Percentiles rank a stretch among this genome's conserved stretches.
phyloP scores from a whole-genome alignment of 2,329 filamentous ascomycete species.

The Daldinia sp. region DNA sequence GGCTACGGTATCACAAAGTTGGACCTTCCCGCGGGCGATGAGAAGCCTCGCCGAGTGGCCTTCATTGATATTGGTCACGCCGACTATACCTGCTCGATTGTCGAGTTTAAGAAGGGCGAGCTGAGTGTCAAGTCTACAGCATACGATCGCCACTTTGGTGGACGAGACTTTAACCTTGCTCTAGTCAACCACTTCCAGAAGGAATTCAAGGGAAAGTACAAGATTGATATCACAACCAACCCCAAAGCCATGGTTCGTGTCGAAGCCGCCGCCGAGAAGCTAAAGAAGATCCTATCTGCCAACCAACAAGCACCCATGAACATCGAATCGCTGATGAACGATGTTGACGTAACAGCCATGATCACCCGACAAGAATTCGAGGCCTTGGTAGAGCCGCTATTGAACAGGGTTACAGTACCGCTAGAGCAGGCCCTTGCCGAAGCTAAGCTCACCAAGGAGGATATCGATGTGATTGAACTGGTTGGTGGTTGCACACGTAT shows the following conservation, averaged over 20 bases:
- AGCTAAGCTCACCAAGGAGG: slow-evolving; percentile 87
- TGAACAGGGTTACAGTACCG: slow-evolving; percentile 75
- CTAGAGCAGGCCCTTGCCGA: slow-evolving; percentile 94
- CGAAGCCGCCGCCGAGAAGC: slow-evolving; percentile 88
- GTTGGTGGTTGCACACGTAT: slow-evolving; percentile 96
- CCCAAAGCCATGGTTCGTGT: slow-evolving; percentile 89
- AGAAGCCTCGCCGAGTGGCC: slow-evolving; percentile 88
- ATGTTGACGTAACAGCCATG: slow-evolving; percentile 87
- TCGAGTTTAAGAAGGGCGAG: slow-evolving; percentile 98
- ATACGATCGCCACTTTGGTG: slow-evolving; percentile 95
- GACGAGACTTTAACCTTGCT: slow-evolving; percentile 95
- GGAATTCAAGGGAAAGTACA: slow-evolving; percentile 98
- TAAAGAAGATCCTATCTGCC: slow-evolving; percentile 98
- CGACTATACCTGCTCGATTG: slow-evolving; percentile 92
- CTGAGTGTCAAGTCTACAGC: slow-evolving; percentile 91
- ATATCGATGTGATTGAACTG: slow-evolving; percentile 93
- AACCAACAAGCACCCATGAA: slow-evolving; percentile 92
- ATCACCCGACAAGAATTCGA: slow-evolving; percentile 96
- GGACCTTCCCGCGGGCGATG: slow-evolving; percentile 83
- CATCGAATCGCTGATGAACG: slow-evolving; percentile 99
- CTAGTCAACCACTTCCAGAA: slow-evolving; percentile 93
- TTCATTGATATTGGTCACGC: slow-evolving; percentile 97
- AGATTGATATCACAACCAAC: slow-evolving; percentile 92
- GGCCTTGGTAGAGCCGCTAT: slow-evolving; percentile 84
- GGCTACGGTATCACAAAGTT: slow-evolving; percentile 98